Evolutionary conservation across 2,329 filamentous ascomycete species (phyloP).

Genomic region (Juglanconis oblonga): DNA sequence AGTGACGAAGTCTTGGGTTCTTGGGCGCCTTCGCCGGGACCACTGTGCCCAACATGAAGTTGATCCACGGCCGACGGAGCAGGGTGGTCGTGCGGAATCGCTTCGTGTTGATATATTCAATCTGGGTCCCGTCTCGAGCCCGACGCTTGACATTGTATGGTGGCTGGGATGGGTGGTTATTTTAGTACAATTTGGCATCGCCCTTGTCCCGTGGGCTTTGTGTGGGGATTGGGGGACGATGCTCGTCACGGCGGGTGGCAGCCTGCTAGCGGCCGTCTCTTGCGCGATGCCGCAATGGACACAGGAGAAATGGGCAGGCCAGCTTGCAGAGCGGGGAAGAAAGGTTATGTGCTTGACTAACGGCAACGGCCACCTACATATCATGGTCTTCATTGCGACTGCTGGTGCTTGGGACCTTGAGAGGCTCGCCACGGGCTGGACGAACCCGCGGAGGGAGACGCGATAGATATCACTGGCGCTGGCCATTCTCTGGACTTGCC

Average conservation of each 20-base stretch:
- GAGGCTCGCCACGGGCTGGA: background rate
- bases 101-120: background rate
- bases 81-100: background rate
- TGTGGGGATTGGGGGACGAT: background rate
- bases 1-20: background rate
- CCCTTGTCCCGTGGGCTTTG: background rate
- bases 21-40: background rate
- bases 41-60: background rate
- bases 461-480: background rate
- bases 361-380: background rate
- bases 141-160: background rate
- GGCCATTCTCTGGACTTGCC: background rate
- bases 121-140: background rate
- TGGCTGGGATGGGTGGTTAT: background rate
- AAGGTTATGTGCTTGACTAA: constrained; percentile 1
- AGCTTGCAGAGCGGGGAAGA: background rate
- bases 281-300: background rate
- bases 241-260: background rate
- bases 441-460: background rate
- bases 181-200: background rate
- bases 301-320: background rate
- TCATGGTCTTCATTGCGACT: background rate
- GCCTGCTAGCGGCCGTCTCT: background rate
- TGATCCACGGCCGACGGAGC: background rate
- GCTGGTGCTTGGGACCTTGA: background rate